Percentiles rank a stretch among this genome's conserved stretches.
Evolutionary conservation across 2,329 filamentous ascomycete species (phyloP).

Genomic region (Dryadomyces quercus-mongolicae): DNA sequence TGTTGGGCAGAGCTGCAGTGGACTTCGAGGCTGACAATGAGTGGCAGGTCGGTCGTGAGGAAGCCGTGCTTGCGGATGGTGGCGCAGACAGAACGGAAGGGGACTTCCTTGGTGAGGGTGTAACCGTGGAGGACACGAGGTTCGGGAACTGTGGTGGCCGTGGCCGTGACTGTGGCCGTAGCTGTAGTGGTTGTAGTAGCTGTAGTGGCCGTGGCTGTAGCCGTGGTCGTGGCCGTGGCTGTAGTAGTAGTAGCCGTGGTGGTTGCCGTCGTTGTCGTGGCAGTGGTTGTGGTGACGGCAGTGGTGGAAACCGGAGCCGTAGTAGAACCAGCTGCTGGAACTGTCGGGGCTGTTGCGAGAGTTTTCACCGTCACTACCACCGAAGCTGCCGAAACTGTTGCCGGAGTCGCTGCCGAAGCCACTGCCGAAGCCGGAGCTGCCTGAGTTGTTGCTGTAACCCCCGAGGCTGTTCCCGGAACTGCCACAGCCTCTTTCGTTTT

Average conservation of each 20-base stretch:
- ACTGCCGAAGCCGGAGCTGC: no score
- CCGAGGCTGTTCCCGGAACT: no score
- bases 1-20: constrained; percentile 63
- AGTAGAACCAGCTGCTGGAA: no score
- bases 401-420: no score
- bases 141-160: constrained; percentile 22
- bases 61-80: constrained; percentile 75
- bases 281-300: neutral
- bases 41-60: constrained; percentile 57
- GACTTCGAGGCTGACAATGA: constrained; percentile 92
- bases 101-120: constrained; percentile 78
- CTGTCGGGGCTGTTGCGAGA: no score
- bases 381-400: no score
- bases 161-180: neutral
- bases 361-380: no score
- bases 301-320: neutral
- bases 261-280: neutral
- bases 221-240: neutral
- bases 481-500: neutral
- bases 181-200: neutral
- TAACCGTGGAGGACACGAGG: constrained; percentile 78
- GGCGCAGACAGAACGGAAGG: constrained; percentile 75
- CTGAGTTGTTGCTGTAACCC: no score
- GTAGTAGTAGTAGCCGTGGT: neutral
- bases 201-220: neutral